Base-by-base conservation (phyloP, 371 early-diverging fungal genomes). In the Rhizopus delemar region DNA sequence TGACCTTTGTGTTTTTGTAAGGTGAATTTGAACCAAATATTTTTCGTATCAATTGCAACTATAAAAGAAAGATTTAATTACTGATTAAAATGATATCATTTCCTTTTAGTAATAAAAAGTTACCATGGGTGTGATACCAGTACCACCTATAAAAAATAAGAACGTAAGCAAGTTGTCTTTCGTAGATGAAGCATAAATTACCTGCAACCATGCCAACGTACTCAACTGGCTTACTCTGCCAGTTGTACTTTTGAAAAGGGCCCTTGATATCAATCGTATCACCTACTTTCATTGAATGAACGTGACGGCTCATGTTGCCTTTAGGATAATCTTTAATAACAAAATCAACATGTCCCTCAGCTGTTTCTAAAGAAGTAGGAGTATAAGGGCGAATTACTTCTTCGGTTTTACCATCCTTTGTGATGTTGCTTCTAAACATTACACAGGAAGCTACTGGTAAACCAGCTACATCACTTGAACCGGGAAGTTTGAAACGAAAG, bases 51-150 rank as follows among this genome's bases (percentile, higher is more conserved):
- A 84, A 75, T 94, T 92, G 15, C 35, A 65, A 46, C 64, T 58
- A 38, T 32, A 35, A 33, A 36, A 51, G 12, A 28, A 22, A 35
- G 34, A 28, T 12, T 32, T 56, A 12, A 41, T 6, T 34, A 34
- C 35, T 35, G 12, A 39, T 6, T 43, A 43, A 15, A 15, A n/a
- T 43, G 43, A 22, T 11, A 65, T 60, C 38, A 52, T 54, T 49
- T 43, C 59, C 53, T 64, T 55, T 59, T 11, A 3, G 2, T 36
- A 36, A 1, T 33, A 16, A 12, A 4, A 13, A 52, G 46, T 56
- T 71, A 81, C 74, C 91, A 93, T 93, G 50, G 97, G 97, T 9
- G 97, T 94, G 64, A 96, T 90, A 39, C 97, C 97, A 46, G 98
- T 90, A 32, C 99, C 98, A 57, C 97, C 66, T 65, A 34, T 12